phyloP scores from a whole-genome alignment of 2,329 filamentous ascomycete species.

The Berkeleyomyces basicola region DNA sequence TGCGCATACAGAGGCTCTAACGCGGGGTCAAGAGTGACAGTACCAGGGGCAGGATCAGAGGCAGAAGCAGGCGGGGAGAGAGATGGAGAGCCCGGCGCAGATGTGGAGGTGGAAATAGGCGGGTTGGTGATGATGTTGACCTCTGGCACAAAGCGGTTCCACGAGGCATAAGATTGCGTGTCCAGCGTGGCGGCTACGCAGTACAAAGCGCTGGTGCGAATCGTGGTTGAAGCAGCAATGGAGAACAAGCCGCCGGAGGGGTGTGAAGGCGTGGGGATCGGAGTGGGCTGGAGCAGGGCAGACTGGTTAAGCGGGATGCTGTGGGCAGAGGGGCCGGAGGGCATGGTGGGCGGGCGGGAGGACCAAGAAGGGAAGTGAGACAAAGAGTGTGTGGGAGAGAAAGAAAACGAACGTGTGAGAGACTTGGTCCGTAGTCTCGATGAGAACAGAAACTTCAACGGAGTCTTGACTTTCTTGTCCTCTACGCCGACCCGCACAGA shows the following conservation, averaged over 20 bases:
- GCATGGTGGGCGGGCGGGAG: background rate
- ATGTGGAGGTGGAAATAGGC: background rate
- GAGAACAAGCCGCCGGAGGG: background rate
- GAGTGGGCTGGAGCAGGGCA: background rate
- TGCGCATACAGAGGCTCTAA: background rate
- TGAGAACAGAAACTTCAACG: background rate
- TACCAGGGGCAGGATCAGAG: background rate
- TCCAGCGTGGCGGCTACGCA: background rate
- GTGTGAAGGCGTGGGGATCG: background rate
- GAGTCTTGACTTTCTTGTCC: background rate
- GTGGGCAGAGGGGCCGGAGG: background rate
- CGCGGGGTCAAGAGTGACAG: background rate
- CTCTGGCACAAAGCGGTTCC: slow-evolving; percentile 4
- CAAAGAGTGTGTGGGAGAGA: background rate
- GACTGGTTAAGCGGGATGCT: background rate
- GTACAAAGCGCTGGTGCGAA: background rate
- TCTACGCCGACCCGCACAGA: background rate
- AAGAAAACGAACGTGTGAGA: background rate
- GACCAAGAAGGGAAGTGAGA: background rate
- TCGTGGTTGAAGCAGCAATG: background rate
- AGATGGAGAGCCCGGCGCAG: background rate
- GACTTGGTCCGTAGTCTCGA: background rate
- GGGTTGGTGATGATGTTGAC: background rate
- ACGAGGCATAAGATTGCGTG: background rate
- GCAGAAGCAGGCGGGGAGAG: background rate